These are phyloP conservation scores for Thielaviopsis populi DNA, from an alignment of 2,329 filamentous ascomycete genomes.

Conservation along the genomic window DNA sequence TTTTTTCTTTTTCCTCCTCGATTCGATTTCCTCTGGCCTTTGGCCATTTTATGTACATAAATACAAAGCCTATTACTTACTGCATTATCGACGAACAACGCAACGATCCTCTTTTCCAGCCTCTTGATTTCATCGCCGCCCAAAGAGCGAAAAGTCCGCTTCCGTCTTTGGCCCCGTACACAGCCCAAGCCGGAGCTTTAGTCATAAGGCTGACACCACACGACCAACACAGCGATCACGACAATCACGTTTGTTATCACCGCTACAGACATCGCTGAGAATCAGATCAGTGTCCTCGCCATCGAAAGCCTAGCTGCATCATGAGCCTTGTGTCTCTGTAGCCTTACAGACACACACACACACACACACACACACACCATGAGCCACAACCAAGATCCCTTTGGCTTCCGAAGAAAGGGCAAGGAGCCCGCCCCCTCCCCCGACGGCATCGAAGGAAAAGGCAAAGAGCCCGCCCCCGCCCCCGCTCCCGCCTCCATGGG, in stretches of 20 bases:
- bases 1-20: background rate
- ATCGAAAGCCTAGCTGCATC: background rate
- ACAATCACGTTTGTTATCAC: too few relatives aligned
- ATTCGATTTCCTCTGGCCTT: background rate
- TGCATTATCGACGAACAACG: too few relatives aligned
- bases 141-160: background rate
- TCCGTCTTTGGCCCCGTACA: background rate
- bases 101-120: background rate
- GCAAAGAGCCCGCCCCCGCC: constrained; percentile 28
- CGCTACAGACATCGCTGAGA: too few relatives aligned
- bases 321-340: background rate
- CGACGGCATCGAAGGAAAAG: constrained; percentile 42
- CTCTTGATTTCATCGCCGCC: background rate
- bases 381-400: constrained; percentile 7
- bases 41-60: background rate
- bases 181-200: background rate
- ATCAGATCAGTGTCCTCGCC: too few relatives aligned
- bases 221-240: background rate
- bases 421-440: constrained; percentile 26
- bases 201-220: background rate
- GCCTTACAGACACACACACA: background rate
- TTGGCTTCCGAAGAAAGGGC: constrained; percentile 6
- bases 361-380: background rate
- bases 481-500: constrained; percentile 25
- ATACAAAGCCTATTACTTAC: background rate